Conservation (phyloP, 2,329 filamentous ascomycete species). For the Colletotrichum tofieldiae region DNA sequence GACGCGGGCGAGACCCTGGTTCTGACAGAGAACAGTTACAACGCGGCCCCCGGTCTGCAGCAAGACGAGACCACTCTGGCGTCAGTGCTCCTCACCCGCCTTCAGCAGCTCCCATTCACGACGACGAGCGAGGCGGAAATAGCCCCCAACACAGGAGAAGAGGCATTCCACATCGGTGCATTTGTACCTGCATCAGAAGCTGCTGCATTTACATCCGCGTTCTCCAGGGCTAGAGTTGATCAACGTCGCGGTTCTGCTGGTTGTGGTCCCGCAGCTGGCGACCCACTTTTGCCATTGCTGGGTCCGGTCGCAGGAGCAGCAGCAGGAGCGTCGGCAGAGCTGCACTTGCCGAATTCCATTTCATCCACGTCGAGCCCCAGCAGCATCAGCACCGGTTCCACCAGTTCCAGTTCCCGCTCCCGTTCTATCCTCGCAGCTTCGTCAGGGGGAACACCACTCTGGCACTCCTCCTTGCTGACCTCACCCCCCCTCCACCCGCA, state of each 20-base stretch:
- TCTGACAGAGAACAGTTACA: constrained; percentile 25
- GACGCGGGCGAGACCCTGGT: constrained; percentile 8
- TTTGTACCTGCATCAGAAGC: background rate
- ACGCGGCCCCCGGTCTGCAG: background rate
- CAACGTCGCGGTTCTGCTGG: background rate
- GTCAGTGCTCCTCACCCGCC: constrained; percentile 15
- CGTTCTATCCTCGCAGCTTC: constrained; percentile 10
- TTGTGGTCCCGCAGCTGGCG: background rate
- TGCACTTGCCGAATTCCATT: constrained; percentile 28
- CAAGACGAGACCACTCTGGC: constrained; percentile 14
- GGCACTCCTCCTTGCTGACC: background rate
- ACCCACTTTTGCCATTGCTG: constrained; percentile 20
- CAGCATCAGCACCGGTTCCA: constrained; percentile 3
- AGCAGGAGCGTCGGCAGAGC: constrained; percentile 15
- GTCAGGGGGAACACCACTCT: constrained; percentile 17
- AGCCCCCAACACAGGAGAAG: background rate
- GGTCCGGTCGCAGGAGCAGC: background rate
- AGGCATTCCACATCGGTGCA: background rate
- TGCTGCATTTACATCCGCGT: background rate
- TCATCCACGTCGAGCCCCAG: constrained; percentile 18
- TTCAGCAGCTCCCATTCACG: background rate
- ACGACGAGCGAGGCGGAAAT: background rate
- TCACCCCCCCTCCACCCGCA: constrained; percentile 29
- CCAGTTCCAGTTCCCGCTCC: constrained; percentile 4
- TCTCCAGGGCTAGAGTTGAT: background rate